A percentile compares a stretch with the other conserved stretches of the same genome.
Conservation (phyloP, 371 early-diverging fungal species). For the Mucor velutinosus region DNA sequence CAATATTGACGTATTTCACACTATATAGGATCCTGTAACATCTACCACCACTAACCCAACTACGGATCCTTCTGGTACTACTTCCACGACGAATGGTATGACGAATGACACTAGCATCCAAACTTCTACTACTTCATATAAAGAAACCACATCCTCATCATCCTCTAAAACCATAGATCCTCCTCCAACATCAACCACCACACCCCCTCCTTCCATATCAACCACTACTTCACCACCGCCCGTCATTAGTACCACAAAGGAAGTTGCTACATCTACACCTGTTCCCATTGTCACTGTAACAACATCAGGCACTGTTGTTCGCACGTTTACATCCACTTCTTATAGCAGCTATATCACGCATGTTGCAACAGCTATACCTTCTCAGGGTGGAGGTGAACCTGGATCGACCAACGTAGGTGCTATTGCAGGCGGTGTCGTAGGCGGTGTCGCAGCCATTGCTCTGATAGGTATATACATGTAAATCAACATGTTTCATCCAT, state of each 20-base stretch:
- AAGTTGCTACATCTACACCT: constrained; percentile 12
- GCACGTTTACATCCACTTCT: constrained; percentile 22
- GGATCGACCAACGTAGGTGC: constrained; percentile 14
- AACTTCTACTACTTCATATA: not conserved
- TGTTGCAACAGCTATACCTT: not conserved
- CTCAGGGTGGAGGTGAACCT: not conserved
- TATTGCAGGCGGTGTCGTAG: constrained; percentile 28
- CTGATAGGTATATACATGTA: constrained; percentile 14
- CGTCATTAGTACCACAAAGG: not conserved
- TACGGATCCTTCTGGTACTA: constrained; percentile 1
- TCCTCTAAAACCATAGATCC: not conserved
- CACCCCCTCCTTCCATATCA: not conserved
- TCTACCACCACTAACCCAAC: not conserved
- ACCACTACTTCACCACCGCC: constrained; percentile 1
- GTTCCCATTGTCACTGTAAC: constrained; percentile 20
- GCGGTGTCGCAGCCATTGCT: constrained; percentile 21
- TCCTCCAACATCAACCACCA: not conserved
- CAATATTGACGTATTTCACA: not conserved
- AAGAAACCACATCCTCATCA: not conserved
- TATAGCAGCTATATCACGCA: constrained; percentile 13
- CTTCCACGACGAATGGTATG: constrained; percentile 11
- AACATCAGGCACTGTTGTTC: constrained; percentile 11
- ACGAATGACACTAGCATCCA: not conserved
- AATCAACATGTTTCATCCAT: not conserved
- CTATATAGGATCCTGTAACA: not conserved